Conservation (phyloP, 1,284 basidiomycete genomes). For the Cryptococcus deneoformans region DNA sequence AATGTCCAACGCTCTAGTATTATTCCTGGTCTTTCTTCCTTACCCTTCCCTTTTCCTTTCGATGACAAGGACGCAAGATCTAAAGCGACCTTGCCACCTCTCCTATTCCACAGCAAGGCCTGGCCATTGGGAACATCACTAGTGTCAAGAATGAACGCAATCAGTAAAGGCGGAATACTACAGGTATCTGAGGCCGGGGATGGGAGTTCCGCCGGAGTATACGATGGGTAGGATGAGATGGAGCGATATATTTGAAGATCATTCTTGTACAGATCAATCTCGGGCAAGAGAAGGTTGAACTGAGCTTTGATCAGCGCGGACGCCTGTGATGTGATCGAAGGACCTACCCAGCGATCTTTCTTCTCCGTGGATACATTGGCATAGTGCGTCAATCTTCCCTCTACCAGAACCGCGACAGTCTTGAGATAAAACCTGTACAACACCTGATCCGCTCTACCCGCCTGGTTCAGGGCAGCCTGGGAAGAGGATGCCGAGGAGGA, state of each 20-base stretch:
- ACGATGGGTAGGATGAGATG: constrained; percentile 29
- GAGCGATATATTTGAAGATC: constrained; percentile 42
- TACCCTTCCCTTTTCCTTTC: constrained; percentile 28
- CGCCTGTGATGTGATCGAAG: background rate
- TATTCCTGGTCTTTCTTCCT: constrained; percentile 31
- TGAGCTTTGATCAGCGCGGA: constrained; percentile 5
- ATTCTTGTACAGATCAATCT: constrained; percentile 41
- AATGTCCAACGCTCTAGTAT: constrained; percentile 48
- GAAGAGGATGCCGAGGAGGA: constrained; percentile 23
- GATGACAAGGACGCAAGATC: constrained; percentile 20
- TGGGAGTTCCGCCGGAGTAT: constrained; percentile 3
- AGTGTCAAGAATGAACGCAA: constrained; percentile 48
- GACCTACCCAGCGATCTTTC: constrained; percentile 46
- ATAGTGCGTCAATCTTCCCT: constrained; percentile 43
- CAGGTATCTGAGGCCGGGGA: constrained; percentile 12
- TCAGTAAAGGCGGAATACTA: constrained; percentile 42
- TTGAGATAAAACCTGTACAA: constrained; percentile 48
- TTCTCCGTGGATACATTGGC: constrained; percentile 23
- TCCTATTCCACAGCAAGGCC: constrained; percentile 39
- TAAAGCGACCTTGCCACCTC: constrained; percentile 24
- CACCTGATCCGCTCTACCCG: constrained; percentile 41
- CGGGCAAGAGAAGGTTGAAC: constrained; percentile 47
- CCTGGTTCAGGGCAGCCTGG: constrained; percentile 11
- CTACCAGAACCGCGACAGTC: constrained; percentile 44
- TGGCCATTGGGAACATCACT: constrained; percentile 41